Percentiles rank a stretch among this genome's conserved stretches.
These are phyloP conservation scores for Vigna reflexopilosa DNA, from an alignment of 306 rosid species.

Conservation along the genomic window DNA sequence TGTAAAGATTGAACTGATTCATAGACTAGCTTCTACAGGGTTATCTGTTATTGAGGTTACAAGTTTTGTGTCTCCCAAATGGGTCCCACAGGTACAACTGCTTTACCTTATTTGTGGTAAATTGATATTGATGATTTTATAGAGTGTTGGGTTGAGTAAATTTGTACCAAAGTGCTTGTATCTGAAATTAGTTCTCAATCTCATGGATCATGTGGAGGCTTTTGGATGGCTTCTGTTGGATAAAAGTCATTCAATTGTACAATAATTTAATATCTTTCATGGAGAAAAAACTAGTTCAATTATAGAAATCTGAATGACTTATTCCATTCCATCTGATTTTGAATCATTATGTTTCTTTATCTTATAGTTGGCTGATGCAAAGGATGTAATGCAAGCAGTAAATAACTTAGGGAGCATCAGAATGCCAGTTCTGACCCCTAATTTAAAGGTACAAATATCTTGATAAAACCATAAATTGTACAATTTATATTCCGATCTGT, in stretches of 20 bases:
- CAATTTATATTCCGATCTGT: constrained; percentile 23
- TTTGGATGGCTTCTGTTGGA: neutral
- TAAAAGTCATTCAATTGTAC: neutral
- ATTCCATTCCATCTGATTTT: constrained; percentile 8
- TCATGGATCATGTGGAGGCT: constrained; percentile 6
- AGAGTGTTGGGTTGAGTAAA: constrained; percentile 24
- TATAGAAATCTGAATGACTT: constrained; percentile 18
- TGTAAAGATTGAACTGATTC: constrained; percentile 80
- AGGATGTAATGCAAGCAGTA: constrained; percentile 81
- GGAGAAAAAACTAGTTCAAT: neutral
- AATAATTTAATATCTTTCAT: constrained; percentile 3
- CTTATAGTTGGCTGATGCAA: constrained; percentile 84
- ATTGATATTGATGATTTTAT: constrained; percentile 13
- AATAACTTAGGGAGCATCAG: constrained; percentile 61
- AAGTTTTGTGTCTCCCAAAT: constrained; percentile 96
- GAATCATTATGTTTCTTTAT: constrained; percentile 22
- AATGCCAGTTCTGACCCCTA: constrained; percentile 90
- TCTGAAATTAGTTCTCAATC: constrained; percentile 10
- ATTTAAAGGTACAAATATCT: constrained; percentile 64
- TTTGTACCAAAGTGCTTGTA: constrained; percentile 22
- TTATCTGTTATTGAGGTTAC: constrained; percentile 89
- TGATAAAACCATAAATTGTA: neutral
- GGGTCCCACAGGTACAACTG: constrained; percentile 88
- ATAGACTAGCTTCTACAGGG: constrained; percentile 74
- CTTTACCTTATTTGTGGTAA: constrained; percentile 25